These are phyloP conservation scores for Populus deltoides DNA, from an alignment of 345 rosid species.

Conservation along the genomic window DNA sequence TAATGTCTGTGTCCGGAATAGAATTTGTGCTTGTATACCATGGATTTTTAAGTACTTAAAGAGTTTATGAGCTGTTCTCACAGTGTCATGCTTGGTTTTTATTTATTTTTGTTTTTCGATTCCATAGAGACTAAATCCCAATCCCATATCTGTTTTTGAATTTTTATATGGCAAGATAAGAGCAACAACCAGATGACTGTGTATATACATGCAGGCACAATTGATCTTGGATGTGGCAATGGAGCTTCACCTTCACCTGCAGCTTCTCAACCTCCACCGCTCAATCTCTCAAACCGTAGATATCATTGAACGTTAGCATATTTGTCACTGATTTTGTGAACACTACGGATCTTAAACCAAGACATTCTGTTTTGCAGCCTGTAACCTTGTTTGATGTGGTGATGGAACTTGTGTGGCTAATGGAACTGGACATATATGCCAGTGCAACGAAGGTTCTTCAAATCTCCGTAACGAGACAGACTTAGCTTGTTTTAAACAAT, in stretches of 20 bases:
- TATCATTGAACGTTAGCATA: not conserved
- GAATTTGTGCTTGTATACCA: not conserved
- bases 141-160: not conserved
- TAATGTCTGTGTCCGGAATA: not conserved
- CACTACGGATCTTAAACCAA: not conserved
- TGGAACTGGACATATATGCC: slow-evolving; percentile 29
- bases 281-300: slow-evolving; percentile 17
- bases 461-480: slow-evolving; percentile 20
- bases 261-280: not conserved
- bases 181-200: not conserved
- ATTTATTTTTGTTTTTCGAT: not conserved
- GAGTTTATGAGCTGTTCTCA: no score
- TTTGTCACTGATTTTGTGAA: not conserved
- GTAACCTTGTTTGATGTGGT: slow-evolving; percentile 36
- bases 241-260: slow-evolving; percentile 27
- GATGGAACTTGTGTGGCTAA: slow-evolving; percentile 39
- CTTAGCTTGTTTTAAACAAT: slow-evolving; percentile 29
- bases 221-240: slow-evolving; percentile 33
- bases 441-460: slow-evolving; percentile 29
- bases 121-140: no score
- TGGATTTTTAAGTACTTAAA: no score
- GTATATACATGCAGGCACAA: slow-evolving; percentile 33
- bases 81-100: not conserved
- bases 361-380: slow-evolving; percentile 25
- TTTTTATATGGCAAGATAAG: no score